Evolutionary conservation across 768 basidiomycete species (phyloP).

Genomic region (Suillus cothurnatus): DNA sequence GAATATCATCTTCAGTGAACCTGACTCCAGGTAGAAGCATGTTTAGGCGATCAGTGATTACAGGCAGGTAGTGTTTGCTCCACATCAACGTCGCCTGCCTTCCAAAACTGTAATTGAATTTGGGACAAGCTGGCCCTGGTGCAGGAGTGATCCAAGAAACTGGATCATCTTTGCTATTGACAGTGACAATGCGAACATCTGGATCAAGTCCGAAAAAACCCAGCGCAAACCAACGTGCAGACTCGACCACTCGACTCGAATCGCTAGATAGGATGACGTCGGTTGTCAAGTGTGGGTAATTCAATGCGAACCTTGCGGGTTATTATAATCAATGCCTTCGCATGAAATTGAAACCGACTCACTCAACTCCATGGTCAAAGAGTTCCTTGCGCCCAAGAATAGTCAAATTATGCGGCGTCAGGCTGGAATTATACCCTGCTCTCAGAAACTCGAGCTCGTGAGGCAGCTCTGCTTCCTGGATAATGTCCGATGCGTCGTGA

Average conservation of each 20-base stretch:
- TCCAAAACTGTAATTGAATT: conserved; percentile 23
- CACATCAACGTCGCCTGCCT: conserved; percentile 3
- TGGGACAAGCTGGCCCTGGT: conserved; percentile 36
- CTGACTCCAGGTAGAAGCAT: conserved; percentile 31
- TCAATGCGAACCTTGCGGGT: conserved; percentile 6
- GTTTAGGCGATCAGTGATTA: conserved; percentile 38
- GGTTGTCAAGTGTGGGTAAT: conserved; percentile 12
- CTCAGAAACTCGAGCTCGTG: conserved; percentile 33
- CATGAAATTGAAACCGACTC: conserved; percentile 8
- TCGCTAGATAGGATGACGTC: conserved; percentile 9
- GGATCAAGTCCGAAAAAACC: conserved; percentile 36
- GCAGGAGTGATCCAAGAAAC: conserved; percentile 40
- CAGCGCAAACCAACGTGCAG: conserved; percentile 39
- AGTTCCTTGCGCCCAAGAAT: conserved; percentile 34
- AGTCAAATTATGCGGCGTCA: conserved; percentile 38
- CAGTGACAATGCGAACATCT: conserved; percentile 23
- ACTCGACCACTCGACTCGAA: conserved; percentile 29
- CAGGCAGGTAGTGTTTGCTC: conserved; percentile 34
- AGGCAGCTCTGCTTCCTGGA: conserved; percentile 31
- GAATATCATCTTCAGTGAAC: conserved; percentile 33
- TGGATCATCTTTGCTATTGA: conserved; percentile 33
- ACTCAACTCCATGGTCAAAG: conserved; percentile 39
- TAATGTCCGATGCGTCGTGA: conserved; percentile 20
- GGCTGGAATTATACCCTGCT: conserved; percentile 32
- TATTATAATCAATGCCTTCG: neutral